Evolutionary conservation across 805 yeast genomes (phyloP).

Genomic region (Yamadazyma sp.): DNA sequence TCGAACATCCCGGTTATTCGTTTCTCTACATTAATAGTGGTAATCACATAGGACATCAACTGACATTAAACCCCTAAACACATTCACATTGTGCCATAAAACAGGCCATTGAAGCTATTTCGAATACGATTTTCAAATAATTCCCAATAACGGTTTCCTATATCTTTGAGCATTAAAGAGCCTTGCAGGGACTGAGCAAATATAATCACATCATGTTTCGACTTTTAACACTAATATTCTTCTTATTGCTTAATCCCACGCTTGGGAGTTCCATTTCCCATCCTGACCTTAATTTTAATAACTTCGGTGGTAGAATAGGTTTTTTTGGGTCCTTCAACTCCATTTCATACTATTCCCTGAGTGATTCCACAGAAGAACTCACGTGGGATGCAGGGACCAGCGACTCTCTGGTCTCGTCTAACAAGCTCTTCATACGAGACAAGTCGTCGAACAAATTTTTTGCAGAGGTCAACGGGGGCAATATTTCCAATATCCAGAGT

Average conservation of each 20-base stretch:
- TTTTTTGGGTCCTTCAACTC: conserved; percentile 32
- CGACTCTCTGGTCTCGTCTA: conserved; percentile 5
- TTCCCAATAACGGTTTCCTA: no score
- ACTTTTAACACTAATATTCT: background rate
- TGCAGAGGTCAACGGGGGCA: conserved; percentile 38
- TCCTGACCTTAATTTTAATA: conserved; percentile 24
- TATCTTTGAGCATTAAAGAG: no score
- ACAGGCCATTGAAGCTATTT: no score
- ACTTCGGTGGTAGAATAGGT: conserved; percentile 31
- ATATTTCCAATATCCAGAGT: conserved; percentile 26
- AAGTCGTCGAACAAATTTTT: conserved; percentile 20
- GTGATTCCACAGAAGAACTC: conserved; percentile 26
- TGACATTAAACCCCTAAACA: no score
- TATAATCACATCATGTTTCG: conserved; percentile 2
- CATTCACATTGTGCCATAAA: no score
- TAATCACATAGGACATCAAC: no score
- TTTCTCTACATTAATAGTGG: no score
- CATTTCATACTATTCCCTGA: conserved; percentile 27
- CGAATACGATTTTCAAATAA: no score
- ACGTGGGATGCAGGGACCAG: conserved; percentile 15
- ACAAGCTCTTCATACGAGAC: conserved; percentile 25
- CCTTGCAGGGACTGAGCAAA: no score
- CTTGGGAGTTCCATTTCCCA: conserved; percentile 4
- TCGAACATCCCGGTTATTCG: no score
- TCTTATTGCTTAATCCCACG: background rate